Conservation (phyloP, 2,329 filamentous ascomycete genomes). For the Aspergillus quadricinctus region DNA sequence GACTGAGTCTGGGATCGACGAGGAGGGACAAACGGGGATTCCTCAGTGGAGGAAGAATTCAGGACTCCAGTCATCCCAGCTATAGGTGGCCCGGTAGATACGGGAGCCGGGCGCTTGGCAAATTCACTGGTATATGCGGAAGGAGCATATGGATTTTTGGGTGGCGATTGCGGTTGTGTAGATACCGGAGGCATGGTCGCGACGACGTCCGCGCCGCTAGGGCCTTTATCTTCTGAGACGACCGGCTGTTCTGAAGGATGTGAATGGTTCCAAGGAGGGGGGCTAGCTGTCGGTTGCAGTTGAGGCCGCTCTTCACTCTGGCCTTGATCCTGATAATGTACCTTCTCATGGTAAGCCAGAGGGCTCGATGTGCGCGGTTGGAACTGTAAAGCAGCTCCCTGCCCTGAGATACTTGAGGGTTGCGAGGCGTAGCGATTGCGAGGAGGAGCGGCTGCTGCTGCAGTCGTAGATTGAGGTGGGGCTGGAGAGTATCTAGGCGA, state of each 20-base stretch:
- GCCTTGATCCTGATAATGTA: slow-evolving; percentile 28
- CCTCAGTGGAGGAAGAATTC: slow-evolving; percentile 21
- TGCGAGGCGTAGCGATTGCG: slow-evolving; percentile 40
- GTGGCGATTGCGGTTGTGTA: slow-evolving; percentile 22
- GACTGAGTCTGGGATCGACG: slow-evolving; percentile 56
- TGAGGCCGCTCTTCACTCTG: slow-evolving; percentile 18
- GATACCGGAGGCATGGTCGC: not conserved
- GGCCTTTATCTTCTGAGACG: slow-evolving; percentile 13
- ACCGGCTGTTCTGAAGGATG: slow-evolving; percentile 13
- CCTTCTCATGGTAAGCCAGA: slow-evolving; percentile 49
- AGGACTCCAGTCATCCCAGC: slow-evolving; percentile 9
- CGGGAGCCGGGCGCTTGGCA: slow-evolving; percentile 25
- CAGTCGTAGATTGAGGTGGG: slow-evolving; percentile 33
- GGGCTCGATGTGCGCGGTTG: slow-evolving; percentile 63
- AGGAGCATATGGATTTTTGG: slow-evolving; percentile 30
- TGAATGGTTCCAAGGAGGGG: slow-evolving; percentile 17
- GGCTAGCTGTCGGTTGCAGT: slow-evolving; percentile 20
- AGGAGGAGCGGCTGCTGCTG: slow-evolving; percentile 19
- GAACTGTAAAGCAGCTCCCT: slow-evolving; percentile 46
- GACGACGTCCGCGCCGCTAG: slow-evolving; percentile 1
- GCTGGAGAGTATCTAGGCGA: slow-evolving; percentile 44
- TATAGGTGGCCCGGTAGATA: slow-evolving; percentile 9
- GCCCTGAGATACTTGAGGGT: slow-evolving; percentile 25
- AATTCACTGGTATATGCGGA: slow-evolving; percentile 30
- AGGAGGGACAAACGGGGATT: slow-evolving; percentile 36